Conservation (phyloP, 2,329 filamentous ascomycete genomes). For the Endocalyx cinctus region DNA sequence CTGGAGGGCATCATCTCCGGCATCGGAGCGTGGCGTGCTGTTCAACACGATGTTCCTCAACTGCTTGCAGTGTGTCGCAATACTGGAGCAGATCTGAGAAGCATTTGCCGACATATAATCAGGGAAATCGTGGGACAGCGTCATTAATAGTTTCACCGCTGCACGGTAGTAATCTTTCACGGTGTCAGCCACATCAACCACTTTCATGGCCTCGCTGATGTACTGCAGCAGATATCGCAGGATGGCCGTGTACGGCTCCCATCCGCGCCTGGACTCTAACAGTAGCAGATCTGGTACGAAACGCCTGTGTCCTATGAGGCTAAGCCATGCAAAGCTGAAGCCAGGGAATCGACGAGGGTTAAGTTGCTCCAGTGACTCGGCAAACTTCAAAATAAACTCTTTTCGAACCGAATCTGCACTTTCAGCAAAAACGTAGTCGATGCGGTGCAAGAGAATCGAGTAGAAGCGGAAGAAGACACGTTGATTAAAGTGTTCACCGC, state of each 20-base stretch:
- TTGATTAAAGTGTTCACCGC: conserved; percentile 78
- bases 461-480: conserved; percentile 89
- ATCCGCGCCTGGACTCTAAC: conserved; percentile 65
- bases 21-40: conserved; percentile 62
- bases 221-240: conserved; percentile 68
- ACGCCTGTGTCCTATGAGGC: conserved; percentile 75
- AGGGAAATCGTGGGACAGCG: conserved; percentile 90
- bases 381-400: conserved; percentile 69
- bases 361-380: conserved; percentile 65
- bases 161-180: conserved; percentile 83
- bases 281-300: conserved; percentile 77
- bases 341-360: conserved; percentile 74
- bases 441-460: conserved; percentile 74
- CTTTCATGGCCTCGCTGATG: conserved; percentile 75
- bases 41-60: conserved; percentile 84
- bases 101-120: conserved; percentile 90
- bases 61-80: conserved; percentile 81
- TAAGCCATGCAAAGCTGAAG: conserved; percentile 82
- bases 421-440: conserved; percentile 55
- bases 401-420: conserved; percentile 56
- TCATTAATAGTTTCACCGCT: conserved; percentile 73
- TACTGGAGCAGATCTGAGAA: conserved; percentile 71
- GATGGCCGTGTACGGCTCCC: conserved; percentile 69
- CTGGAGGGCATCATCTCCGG: conserved; percentile 62
- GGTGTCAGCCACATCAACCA: conserved; percentile 61